phyloP scores from a whole-genome alignment of 2,329 filamentous ascomycete genomes.

The Pseudodiploospora longispora region DNA sequence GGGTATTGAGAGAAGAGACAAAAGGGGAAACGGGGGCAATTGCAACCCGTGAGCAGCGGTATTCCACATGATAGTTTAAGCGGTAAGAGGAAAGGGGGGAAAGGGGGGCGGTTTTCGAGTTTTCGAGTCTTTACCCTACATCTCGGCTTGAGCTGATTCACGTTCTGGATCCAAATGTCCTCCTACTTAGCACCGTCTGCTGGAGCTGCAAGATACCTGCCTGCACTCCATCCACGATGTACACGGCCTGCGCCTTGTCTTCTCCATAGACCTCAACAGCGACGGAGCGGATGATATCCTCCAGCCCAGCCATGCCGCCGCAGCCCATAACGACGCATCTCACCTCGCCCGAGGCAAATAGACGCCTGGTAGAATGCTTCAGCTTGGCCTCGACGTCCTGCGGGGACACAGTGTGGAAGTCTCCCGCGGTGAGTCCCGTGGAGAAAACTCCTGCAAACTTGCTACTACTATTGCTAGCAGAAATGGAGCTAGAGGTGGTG shows the following conservation, averaged over 20 bases:
- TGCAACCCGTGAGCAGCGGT: no score
- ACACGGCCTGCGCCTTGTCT: slow-evolving; percentile 16
- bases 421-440: slow-evolving; percentile 70
- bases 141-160: no score
- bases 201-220: slow-evolving; percentile 58
- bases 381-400: slow-evolving; percentile 59
- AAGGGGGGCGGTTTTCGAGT: no score
- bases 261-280: slow-evolving; percentile 44
- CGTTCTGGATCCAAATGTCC: slow-evolving; percentile 23
- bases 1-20: no score
- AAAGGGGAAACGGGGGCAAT: no score
- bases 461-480: neutral
- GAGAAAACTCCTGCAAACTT: slow-evolving; percentile 75
- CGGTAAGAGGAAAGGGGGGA: no score
- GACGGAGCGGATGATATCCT: slow-evolving; percentile 63
- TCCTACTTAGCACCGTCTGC: slow-evolving; percentile 38
- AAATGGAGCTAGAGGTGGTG: neutral
- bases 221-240: slow-evolving; percentile 73
- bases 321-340: slow-evolving; percentile 76
- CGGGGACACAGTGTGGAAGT: slow-evolving; percentile 64
- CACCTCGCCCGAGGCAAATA: slow-evolving; percentile 52
- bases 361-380: slow-evolving; percentile 57
- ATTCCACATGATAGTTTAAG: no score
- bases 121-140: no score
- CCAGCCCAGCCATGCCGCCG: slow-evolving; percentile 83